phyloP scores from a whole-genome alignment of 2,329 filamentous ascomycete genomes.

The Xylariaceae sp. region DNA sequence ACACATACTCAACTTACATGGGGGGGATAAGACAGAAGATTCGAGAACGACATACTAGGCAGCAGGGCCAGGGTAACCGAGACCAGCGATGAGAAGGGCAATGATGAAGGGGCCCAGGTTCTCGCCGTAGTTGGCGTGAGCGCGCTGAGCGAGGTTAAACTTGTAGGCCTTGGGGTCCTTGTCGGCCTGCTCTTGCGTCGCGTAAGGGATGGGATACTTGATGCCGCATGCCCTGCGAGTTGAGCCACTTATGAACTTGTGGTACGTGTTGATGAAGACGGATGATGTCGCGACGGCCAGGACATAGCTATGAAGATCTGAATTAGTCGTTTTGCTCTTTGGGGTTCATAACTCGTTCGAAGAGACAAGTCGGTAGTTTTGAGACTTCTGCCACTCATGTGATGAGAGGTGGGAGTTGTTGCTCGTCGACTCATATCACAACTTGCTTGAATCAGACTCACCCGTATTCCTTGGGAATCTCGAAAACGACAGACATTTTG shows the following conservation, averaged over 20 bases:
- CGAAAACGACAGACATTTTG: constrained; percentile 41
- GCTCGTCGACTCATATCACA: constrained; percentile 23
- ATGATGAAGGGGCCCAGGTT: constrained; percentile 50
- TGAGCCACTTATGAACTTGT: constrained; percentile 42
- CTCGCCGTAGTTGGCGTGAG: constrained; percentile 59
- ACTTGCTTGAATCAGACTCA: constrained; percentile 21
- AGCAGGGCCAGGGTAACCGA: constrained; percentile 48
- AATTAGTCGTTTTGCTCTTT: not conserved
- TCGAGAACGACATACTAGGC: constrained; percentile 29
- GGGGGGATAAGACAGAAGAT: too few species aligned
- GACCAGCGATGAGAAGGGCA: constrained; percentile 50
- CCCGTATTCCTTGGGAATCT: constrained; percentile 48
- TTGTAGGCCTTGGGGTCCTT: constrained; percentile 49
- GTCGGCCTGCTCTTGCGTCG: constrained; percentile 46
- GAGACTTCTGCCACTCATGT: too few species aligned
- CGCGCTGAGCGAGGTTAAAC: constrained; percentile 53
- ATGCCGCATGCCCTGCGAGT: constrained; percentile 50
- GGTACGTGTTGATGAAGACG: constrained; percentile 53
- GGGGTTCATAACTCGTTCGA: not conserved
- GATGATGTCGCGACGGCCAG: constrained; percentile 52
- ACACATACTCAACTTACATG: not conserved
- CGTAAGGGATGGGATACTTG: constrained; percentile 55
- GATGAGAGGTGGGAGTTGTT: too few species aligned
- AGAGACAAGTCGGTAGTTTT: too few species aligned
- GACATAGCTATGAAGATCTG: constrained; percentile 48